phyloP scores from a whole-genome alignment of 441 rosid species.

The Lagerstroemia fauriei region DNA sequence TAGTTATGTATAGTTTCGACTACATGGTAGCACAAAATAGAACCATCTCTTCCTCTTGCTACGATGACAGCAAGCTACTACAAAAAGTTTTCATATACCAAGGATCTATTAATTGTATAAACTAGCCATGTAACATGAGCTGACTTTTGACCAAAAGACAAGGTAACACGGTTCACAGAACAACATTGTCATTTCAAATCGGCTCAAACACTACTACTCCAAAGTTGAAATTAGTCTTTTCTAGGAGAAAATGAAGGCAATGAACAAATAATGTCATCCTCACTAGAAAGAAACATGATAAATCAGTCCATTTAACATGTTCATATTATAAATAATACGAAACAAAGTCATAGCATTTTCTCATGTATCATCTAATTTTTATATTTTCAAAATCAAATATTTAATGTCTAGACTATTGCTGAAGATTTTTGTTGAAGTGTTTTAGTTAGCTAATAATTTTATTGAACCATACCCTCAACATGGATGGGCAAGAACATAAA shows the following conservation, averaged over 20 bases:
- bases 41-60: constrained; percentile 87
- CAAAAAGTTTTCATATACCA: background rate
- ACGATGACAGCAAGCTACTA: constrained; percentile 91
- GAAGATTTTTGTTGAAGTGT: background rate
- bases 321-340: background rate
- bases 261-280: background rate
- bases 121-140: background rate
- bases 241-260: background rate
- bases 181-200: background rate
- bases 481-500: background rate
- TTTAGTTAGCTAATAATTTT: too few species aligned
- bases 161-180: background rate
- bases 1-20: constrained; percentile 95
- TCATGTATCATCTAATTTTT: background rate
- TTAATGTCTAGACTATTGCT: background rate
- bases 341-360: background rate
- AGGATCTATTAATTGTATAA: background rate
- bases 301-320: background rate
- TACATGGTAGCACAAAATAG: constrained; percentile 81
- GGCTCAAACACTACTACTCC: background rate
- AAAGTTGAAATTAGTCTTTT: background rate
- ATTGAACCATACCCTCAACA: background rate
- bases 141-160: background rate
- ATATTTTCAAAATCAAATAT: background rate
- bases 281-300: background rate